Base-by-base conservation (phyloP, 129 eudicot species). In the Artemisia argyi region DNA sequence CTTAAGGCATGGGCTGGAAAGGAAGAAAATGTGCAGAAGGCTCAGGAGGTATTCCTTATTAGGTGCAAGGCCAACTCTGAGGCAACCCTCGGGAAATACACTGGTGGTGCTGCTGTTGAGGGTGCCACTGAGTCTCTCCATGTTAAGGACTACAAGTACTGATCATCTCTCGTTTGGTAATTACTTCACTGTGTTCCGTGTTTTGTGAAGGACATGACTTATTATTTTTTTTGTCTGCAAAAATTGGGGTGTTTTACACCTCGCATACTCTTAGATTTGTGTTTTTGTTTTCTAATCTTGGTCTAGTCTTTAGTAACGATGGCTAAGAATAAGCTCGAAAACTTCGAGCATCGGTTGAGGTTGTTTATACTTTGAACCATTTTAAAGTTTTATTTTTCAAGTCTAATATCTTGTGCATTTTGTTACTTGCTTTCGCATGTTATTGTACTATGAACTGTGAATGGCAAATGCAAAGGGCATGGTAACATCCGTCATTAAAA, bases 1-100 rank as follows among this genome's bases (percentile, higher is more conserved):
- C 79, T 84, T 3, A 84, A 86, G 83, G 85, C 91, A 0, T 86
- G 87, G 91, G 65, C 11, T 1, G 91, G 91, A 48, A 86, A 86
- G 50, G 82, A 76, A 1, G 91, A 86, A 76, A 86, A 86, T 66
- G 76, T 73, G 17, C 65, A 55, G 72, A 77, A 80, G 79, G 87
- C 91, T 5, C 91, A 83, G 56, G 82, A 70, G 4, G 82, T 44
- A 0, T 86, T 81, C 65, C 84, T 78, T 50, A 74, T 55, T 2
- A 56, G 89, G 73, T 75, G 81, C 68, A 84, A 84, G 81, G 89
- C 79, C 5, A 84, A 84, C 72, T 84, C 89, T 11, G 89, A 84
- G 46, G 89, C 89, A 1, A 77, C 85, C 0, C 85, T 81, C 11
- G 89, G 89, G 20, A 84, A 73, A 63, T 84, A 84, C 28, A 15